Conservation (phyloP, 352 stramenopile species). For the Pythium myriotylum region DNA sequence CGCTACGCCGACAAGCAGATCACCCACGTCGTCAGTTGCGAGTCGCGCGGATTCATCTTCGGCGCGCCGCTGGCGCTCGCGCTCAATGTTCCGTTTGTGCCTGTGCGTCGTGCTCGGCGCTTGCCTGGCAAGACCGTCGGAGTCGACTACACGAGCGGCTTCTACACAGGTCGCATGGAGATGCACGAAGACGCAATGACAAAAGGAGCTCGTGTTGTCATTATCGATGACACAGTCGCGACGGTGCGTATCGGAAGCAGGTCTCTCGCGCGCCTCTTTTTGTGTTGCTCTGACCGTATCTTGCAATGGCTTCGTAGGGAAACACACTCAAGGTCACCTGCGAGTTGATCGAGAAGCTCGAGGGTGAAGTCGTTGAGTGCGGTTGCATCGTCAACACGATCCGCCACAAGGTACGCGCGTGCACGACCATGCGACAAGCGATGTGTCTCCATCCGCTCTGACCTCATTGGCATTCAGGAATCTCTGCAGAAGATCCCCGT, state of each 20-base stretch:
- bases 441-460: neutral
- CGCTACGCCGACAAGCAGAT: slow-evolving; percentile 61
- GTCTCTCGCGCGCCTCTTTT: neutral
- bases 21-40: slow-evolving; percentile 82
- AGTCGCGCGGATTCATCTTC: slow-evolving; percentile 85
- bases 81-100: slow-evolving; percentile 68
- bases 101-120: slow-evolving; percentile 62
- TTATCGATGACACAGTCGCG: slow-evolving; percentile 82
- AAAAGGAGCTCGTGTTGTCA: slow-evolving; percentile 63
- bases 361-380: slow-evolving; percentile 75
- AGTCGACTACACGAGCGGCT: slow-evolving; percentile 82
- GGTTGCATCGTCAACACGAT: slow-evolving; percentile 78
- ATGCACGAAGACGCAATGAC: slow-evolving; percentile 84
- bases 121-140: slow-evolving; percentile 71
- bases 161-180: slow-evolving; percentile 73
- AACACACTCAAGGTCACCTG: slow-evolving; percentile 83
- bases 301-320: slow-evolving; percentile 27
- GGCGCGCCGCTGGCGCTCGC: slow-evolving; percentile 72
- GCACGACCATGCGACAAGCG: neutral
- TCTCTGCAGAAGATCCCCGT: slow-evolving; percentile 50
- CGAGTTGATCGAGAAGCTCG: slow-evolving; percentile 72
- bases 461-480: slow-evolving; percentile 30
- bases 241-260: slow-evolving; percentile 43
- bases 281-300: neutral
- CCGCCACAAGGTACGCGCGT: slow-evolving; percentile 41